Conservation (phyloP, 164 flowering plant species). For the Dillenia turbinata region DNA sequence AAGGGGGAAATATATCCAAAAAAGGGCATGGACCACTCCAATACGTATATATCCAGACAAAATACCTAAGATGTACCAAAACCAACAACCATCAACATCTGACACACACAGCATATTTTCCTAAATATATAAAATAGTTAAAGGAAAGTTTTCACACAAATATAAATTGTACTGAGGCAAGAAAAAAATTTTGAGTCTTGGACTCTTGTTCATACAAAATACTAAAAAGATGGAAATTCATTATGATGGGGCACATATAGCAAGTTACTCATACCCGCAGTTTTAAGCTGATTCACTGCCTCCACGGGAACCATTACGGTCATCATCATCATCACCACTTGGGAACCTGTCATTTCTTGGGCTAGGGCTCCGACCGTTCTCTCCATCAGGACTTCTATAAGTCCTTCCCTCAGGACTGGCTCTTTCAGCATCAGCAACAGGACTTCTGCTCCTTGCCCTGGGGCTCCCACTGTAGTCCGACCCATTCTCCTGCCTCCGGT, state of each 20-base stretch:
- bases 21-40: too few relatives aligned
- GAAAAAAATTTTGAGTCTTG: not conserved
- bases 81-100: too few relatives aligned
- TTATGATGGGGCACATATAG: too few relatives aligned
- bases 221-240: too few relatives aligned
- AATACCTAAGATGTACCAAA: too few relatives aligned
- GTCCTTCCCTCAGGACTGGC: conserved; percentile 18
- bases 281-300: conserved; percentile 34
- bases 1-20: too few relatives aligned
- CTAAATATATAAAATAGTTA: not conserved
- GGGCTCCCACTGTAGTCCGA: conserved; percentile 67
- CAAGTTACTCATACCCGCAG: too few relatives aligned
- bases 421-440: conserved; percentile 20
- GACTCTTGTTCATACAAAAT: conserved; percentile 1
- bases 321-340: conserved; percentile 32
- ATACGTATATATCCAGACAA: too few relatives aligned
- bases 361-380: conserved; percentile 36
- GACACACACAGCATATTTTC: too few relatives aligned
- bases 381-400: conserved; percentile 34
- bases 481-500: conserved; percentile 28
- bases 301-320: conserved; percentile 17
- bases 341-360: conserved; percentile 43
- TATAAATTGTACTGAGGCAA: not conserved
- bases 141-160: too few relatives aligned
- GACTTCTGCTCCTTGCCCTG: conserved; percentile 46